A percentile compares a stretch with the other conserved stretches of the same genome.
Conservation (phyloP, 768 basidiomycete species). For the Trametes cinnabarina region DNA sequence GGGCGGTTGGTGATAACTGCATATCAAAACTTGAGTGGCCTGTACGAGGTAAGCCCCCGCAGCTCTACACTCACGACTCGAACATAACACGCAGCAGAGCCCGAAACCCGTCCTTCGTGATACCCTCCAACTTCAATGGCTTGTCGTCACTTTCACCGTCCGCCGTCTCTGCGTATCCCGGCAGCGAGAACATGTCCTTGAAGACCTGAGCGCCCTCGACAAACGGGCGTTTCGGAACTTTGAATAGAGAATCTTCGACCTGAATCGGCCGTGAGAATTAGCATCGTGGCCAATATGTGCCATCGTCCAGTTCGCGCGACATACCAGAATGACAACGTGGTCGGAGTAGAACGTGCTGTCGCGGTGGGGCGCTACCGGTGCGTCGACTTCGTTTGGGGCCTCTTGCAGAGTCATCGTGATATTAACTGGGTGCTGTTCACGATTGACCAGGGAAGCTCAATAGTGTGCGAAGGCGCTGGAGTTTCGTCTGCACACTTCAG, state of each 20-base stretch:
- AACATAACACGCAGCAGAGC: conserved; percentile 22
- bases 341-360: conserved; percentile 1
- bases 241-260: conserved; percentile 21
- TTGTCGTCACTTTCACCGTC: conserved; percentile 23
- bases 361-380: background rate
- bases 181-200: conserved; percentile 18
- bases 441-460: too few species aligned
- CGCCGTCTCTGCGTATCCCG: background rate
- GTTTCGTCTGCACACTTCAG: too few species aligned
- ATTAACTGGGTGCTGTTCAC: too few species aligned
- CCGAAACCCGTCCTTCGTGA: conserved; percentile 15
- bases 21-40: too few species aligned
- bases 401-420: too few species aligned
- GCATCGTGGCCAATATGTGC: background rate
- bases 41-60: too few species aligned
- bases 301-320: background rate
- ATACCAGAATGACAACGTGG: conserved; percentile 8
- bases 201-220: conserved; percentile 21
- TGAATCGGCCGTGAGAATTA: background rate
- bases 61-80: conserved; percentile 12
- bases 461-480: background rate
- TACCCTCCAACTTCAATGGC: conserved; percentile 17
- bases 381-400: too few species aligned
- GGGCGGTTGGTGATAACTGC: too few species aligned
- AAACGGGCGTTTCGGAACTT: conserved; percentile 22